These are phyloP conservation scores for Globisporangium okanoganense DNA, from an alignment of 352 stramenopile genomes.

Conservation along the genomic window DNA sequence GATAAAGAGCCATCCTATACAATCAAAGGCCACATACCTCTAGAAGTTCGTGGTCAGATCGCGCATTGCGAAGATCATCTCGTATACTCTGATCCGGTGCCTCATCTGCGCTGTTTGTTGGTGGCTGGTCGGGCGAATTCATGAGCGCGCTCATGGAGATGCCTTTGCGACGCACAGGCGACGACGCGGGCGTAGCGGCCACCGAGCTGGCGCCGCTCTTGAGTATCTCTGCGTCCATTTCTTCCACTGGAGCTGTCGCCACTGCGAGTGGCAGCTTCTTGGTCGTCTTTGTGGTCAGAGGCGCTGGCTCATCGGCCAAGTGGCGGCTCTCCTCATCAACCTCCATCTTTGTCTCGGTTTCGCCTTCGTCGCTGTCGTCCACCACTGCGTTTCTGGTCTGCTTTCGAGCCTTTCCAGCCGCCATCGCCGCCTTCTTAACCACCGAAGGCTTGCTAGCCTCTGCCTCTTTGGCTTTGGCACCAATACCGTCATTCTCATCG, in stretches of 20 bases:
- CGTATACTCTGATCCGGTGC: constrained; percentile 52
- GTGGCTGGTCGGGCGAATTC: constrained; percentile 28
- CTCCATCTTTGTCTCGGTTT: constrained; percentile 13
- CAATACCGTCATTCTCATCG: constrained; percentile 10
- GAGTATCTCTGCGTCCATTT: constrained; percentile 19
- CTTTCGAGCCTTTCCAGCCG: not conserved
- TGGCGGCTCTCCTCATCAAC: constrained; percentile 11
- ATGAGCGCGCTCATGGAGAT: constrained; percentile 62
- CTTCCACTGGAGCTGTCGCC: not conserved
- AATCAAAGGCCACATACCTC: constrained; percentile 25
- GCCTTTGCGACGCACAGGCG: constrained; percentile 36
- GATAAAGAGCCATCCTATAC: constrained; percentile 2
- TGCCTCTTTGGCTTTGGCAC: not conserved
- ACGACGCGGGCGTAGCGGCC: constrained; percentile 27
- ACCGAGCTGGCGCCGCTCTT: constrained; percentile 24
- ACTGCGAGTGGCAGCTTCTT: constrained; percentile 11
- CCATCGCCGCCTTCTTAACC: constrained; percentile 2
- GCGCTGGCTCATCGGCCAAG: not conserved
- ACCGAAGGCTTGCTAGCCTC: constrained; percentile 8
- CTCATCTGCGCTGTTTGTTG: constrained; percentile 16
- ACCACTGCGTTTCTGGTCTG: constrained; percentile 10
- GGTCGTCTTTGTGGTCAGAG: not conserved
- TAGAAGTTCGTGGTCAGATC: constrained; percentile 34
- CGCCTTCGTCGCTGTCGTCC: constrained; percentile 16
- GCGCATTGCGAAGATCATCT: constrained; percentile 31